A percentile compares a stretch with the other conserved stretches of the same genome.
Evolutionary conservation across 2,329 filamentous ascomycete genomes (phyloP).

Genomic region (Colletotrichum shisoi): DNA sequence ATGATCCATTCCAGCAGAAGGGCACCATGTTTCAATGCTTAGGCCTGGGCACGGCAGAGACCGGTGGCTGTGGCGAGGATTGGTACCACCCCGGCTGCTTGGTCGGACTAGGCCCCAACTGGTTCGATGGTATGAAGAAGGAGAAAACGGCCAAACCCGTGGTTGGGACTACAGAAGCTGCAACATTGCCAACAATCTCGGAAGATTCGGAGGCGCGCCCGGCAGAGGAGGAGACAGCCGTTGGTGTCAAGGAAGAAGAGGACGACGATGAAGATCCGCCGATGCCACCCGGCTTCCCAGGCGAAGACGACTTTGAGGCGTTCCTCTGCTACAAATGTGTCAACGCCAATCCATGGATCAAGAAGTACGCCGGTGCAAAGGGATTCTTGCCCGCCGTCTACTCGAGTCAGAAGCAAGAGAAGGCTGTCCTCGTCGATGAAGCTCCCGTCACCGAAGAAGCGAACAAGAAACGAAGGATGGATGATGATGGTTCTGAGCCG

Average conservation of each 20-base stretch:
- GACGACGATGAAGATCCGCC: slow-evolving; percentile 69
- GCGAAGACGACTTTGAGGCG: slow-evolving; percentile 86
- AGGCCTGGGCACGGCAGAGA: slow-evolving; percentile 79
- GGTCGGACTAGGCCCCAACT: slow-evolving; percentile 78
- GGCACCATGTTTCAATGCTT: slow-evolving; percentile 99
- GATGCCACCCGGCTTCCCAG: slow-evolving; percentile 84
- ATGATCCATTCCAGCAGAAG: slow-evolving; percentile 87
- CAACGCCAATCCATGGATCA: slow-evolving; percentile 88
- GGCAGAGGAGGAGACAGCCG: slow-evolving; percentile 39
- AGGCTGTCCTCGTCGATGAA: slow-evolving; percentile 10
- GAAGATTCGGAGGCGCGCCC: slow-evolving; percentile 55
- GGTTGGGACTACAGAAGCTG: slow-evolving; percentile 35
- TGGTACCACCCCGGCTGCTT: slow-evolving; percentile 98
- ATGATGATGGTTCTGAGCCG: slow-evolving; percentile 56
- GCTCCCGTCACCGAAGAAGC: slow-evolving; percentile 30
- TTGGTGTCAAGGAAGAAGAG: slow-evolving; percentile 39
- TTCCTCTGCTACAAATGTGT: slow-evolving; percentile 96
- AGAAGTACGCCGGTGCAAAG: slow-evolving; percentile 78
- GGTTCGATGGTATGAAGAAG: slow-evolving; percentile 65
- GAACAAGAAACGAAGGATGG: slow-evolving; percentile 72
- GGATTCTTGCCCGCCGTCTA: slow-evolving; percentile 83
- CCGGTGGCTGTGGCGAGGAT: slow-evolving; percentile 92
- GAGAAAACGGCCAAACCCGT: slow-evolving; percentile 46
- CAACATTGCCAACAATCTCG: slow-evolving; percentile 57
- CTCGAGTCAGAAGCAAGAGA: slow-evolving; percentile 45